Evolutionary conservation across 768 basidiomycete genomes (phyloP), one percentile per base, ranked within the genome.

Genomic region (Sporobolomyces pararoseus): DNA sequence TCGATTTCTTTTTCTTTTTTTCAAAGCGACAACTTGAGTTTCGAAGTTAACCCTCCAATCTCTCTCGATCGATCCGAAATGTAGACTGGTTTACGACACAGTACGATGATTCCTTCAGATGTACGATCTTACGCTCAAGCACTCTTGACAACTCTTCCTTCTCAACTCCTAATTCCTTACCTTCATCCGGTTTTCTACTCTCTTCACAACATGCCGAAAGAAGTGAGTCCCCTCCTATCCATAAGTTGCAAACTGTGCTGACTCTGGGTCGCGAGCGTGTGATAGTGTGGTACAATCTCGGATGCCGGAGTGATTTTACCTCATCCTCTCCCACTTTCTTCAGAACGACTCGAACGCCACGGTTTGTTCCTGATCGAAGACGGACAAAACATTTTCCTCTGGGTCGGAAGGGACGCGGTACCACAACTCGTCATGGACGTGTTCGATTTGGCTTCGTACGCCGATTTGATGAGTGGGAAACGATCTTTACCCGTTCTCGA

Each of bases 341-440:
- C 91, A n/a, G 95, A 98, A 80, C 84, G 92, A 46, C 83, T 99
- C 62, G 94, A 97, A 80, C 84, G 94, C 58, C 93, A 98, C 76
- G 96, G 96, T 66, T 83, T 99, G 63, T 97, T 88, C 86, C 80
- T 99, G 71, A 96, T 99, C 75, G 96, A 98, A 80, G 95, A 98
- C 79, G 90, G 90, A 1, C 96, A 98, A 80, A 94, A 90, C 27
- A 90, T 99, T 77, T 98, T 99, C 86, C 83, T 98, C 55, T 98
- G 91, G 89, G 86, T 99, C 58, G 96, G 96, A n/a, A 87, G 93
- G 35, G 95, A 98, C 78, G 92, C 96, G 12, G 92, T 98, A n/a
- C 91, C 94, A 14, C 89, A 94, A 77, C 85, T 98, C 54, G 82
- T 98, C 69, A 83, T 88, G 83, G 96, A 99, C 77, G 94, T 97